Evolutionary conservation across 2,329 filamentous ascomycete species (phyloP), one percentile per base, ranked within the genome.

Genomic region (Fusarium penzigii): DNA sequence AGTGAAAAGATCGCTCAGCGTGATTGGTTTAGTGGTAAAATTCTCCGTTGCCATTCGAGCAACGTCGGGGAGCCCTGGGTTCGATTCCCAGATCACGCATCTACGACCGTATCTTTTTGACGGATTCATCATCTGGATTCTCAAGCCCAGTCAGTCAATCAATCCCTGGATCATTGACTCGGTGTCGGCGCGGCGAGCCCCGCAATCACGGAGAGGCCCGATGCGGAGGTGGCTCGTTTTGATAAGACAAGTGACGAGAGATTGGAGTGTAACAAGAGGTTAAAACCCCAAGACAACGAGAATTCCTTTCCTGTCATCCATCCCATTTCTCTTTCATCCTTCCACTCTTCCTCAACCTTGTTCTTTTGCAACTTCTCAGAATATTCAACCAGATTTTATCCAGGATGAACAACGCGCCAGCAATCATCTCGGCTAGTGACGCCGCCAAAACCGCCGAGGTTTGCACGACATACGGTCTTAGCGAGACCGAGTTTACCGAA

Each of bases 401-500:
- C 17, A 32, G 39, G 49, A 65, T 66, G 63, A 48, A 56, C 29
- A 32, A 32, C 17, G 49, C 47, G 11, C 57, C 54, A 48, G 53
- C 57, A 46, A 62, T 69, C 48, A 63, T 65, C 57, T 57, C 65
- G 45, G 53, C 51, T 59, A 45, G 48, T 29, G 68, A 72, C 62
- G 57, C 58, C 8, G 60, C 63, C 38, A 58, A 59, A 51, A 61
- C 68, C 42, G 52, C 63, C 5, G 51, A 62, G 12, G 61, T 64
- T 8, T 71, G 69, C 64, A 38, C 45, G 25, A 49, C 56, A 5
- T 58, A 80, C 68, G 69, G 68, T 67, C 76, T 96, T 41, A 84
- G 82, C 10, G 68, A 73, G 14, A 69, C 75, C 44, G 87, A 96
- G 69, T 83, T 96, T 68, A 69, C 77, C 53, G 75, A 78, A 40